Conservation (phyloP, 129 eudicot genomes). For the Lonicera japonica region DNA sequence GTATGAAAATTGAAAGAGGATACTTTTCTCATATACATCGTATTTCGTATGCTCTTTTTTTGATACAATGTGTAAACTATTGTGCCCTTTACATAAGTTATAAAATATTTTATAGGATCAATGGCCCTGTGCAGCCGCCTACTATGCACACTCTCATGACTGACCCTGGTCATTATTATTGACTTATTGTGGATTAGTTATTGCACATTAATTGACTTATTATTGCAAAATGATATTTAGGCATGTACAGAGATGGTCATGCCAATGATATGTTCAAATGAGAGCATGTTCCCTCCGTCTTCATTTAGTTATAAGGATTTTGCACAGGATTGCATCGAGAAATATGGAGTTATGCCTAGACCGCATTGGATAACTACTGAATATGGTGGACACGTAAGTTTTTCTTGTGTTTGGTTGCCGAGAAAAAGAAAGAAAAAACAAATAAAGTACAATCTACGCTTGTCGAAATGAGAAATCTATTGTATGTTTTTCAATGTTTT, state of each 20-base stretch:
- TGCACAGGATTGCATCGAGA: constrained; percentile 26
- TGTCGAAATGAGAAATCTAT: background rate
- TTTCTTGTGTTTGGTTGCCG: background rate
- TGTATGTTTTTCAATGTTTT: constrained; percentile 1
- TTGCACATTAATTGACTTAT: too few species aligned
- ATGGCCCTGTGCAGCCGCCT: too few species aligned
- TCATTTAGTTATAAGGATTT: constrained; percentile 29
- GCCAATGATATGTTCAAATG: constrained; percentile 39
- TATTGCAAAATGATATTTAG: constrained; percentile 10
- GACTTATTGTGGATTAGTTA: too few species aligned
- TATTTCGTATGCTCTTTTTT: too few species aligned
- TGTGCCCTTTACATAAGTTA: too few species aligned
- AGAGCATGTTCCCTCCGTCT: constrained; percentile 54
- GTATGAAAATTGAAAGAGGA: too few species aligned
- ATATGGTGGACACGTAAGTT: constrained; percentile 39
- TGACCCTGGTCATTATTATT: too few species aligned
- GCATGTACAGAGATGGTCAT: constrained; percentile 60
- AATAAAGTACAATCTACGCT: background rate
- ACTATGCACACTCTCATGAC: too few species aligned
- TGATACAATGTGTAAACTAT: too few species aligned
- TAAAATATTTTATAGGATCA: too few species aligned
- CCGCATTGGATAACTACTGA: constrained; percentile 55
- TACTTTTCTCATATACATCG: too few species aligned
- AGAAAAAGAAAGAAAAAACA: background rate
- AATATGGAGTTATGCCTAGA: constrained; percentile 35